Conservation (phyloP, 2,329 filamentous ascomycete species). For the Alternaria brassicae region DNA sequence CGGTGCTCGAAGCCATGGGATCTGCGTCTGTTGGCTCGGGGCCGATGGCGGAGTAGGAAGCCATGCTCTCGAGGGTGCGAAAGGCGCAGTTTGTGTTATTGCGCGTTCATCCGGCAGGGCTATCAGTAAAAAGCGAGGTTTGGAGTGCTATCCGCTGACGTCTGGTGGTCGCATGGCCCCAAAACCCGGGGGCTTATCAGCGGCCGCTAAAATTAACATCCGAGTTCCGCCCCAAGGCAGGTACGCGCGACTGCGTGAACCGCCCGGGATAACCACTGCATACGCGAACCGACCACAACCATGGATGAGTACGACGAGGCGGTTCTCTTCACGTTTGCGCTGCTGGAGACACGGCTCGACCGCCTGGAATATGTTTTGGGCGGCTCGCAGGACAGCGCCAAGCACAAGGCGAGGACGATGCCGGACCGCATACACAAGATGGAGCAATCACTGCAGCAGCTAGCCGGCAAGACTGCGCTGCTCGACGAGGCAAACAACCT, state of each 20-base stretch:
- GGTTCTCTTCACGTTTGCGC: constrained; percentile 51
- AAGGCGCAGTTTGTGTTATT: constrained; percentile 24
- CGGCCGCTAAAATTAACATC: constrained; percentile 24
- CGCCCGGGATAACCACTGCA: constrained; percentile 15
- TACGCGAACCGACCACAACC: constrained; percentile 12
- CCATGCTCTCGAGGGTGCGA: constrained; percentile 48
- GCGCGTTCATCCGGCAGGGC: constrained; percentile 41
- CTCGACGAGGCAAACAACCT: constrained; percentile 52
- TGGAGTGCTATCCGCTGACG: constrained; percentile 15
- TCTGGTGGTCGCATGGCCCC: constrained; percentile 7
- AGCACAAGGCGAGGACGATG: constrained; percentile 39
- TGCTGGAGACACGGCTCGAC: constrained; percentile 55
- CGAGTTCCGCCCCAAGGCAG: constrained; percentile 11
- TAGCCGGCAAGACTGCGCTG: constrained; percentile 51
- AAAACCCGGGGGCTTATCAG: constrained; percentile 9
- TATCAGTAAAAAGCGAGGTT: constrained; percentile 12
- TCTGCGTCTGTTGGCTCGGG: constrained; percentile 49
- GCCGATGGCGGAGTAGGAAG: constrained; percentile 56
- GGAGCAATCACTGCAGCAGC: constrained; percentile 48
- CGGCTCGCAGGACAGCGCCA: constrained; percentile 35
- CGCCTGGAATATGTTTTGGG: constrained; percentile 54
- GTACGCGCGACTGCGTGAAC: constrained; percentile 27
- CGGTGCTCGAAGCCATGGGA: constrained; percentile 52
- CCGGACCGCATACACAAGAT: constrained; percentile 48
- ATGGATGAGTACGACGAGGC: constrained; percentile 52